Conservation (phyloP, 768 basidiomycete species). For the Glaciozyma martinii region DNA sequence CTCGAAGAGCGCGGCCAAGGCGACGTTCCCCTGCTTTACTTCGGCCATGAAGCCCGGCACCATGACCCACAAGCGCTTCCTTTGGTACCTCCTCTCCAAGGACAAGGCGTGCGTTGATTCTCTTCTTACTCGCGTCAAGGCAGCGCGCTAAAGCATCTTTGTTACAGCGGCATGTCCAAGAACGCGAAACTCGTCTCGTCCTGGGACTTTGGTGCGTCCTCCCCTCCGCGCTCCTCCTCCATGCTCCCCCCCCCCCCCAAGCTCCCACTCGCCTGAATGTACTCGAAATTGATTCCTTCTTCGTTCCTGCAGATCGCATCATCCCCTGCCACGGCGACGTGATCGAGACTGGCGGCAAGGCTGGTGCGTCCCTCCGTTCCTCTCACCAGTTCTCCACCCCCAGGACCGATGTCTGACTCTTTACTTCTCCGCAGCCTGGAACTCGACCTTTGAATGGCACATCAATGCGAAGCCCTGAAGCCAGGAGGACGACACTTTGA, state of each 20-base stretch:
- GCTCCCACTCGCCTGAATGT: neutral
- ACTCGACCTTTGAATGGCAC: neutral
- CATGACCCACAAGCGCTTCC: conserved; percentile 35
- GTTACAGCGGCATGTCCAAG: conserved; percentile 46
- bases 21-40: conserved; percentile 22
- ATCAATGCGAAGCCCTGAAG: neutral
- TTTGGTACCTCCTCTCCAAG: conserved; percentile 32
- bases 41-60: conserved; percentile 36
- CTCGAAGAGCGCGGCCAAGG: conserved; percentile 31
- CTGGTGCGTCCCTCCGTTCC: conserved; percentile 37
- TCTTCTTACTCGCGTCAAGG: neutral
- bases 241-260: conserved; percentile 34
- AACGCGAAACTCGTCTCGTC: conserved; percentile 56
- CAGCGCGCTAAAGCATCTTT: conserved; percentile 4
- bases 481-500: no score
- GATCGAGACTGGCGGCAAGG: conserved; percentile 54
- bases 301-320: conserved; percentile 33
- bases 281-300: conserved; percentile 33
- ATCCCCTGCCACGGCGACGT: conserved; percentile 49
- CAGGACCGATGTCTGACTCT: neutral
- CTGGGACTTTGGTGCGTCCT: conserved; percentile 56
- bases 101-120: conserved; percentile 38
- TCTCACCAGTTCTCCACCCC: no score
- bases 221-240: conserved; percentile 40
- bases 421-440: neutral